A percentile compares a stretch with the other conserved stretches of the same genome.
phyloP scores from a whole-genome alignment of 2,329 filamentous ascomycete genomes.

The Xylaria sp. region DNA sequence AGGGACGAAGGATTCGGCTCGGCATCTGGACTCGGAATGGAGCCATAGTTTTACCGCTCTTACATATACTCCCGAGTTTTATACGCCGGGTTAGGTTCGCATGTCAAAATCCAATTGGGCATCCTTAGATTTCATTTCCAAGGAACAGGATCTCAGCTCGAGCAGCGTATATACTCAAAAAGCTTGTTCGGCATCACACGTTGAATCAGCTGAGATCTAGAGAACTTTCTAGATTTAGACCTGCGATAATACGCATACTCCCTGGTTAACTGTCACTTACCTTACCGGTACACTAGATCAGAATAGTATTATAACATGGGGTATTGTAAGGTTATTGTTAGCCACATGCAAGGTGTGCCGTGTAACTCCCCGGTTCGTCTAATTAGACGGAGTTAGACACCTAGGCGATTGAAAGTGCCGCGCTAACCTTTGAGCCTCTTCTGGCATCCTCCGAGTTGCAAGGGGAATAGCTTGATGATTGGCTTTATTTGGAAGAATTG shows the following conservation, averaged over 20 bases:
- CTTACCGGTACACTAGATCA: neutral
- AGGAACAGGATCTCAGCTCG: neutral
- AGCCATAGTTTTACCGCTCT: neutral
- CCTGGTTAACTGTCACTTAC: neutral
- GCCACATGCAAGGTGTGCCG: neutral
- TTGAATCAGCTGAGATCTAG: too few relatives aligned
- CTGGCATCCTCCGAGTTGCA: neutral
- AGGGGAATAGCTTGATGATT: neutral
- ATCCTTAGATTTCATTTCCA: neutral
- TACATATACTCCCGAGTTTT: neutral
- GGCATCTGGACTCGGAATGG: neutral
- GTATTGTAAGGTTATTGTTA: neutral
- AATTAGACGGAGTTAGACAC: neutral
- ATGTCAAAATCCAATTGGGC: neutral
- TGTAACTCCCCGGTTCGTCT: neutral
- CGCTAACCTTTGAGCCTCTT: constrained; percentile 8
- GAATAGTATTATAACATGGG: neutral
- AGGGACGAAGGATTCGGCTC: constrained; percentile 11
- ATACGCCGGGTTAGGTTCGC: neutral
- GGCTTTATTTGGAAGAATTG: neutral
- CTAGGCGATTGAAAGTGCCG: neutral
- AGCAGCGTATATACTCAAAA: neutral
- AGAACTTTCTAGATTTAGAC: neutral
- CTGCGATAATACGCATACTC: neutral
- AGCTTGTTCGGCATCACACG: neutral